A percentile compares a stretch with the other conserved stretches of the same genome.
Conservation (phyloP, 108 stramenopile species). For the Stephanodiscus minutulus region DNA sequence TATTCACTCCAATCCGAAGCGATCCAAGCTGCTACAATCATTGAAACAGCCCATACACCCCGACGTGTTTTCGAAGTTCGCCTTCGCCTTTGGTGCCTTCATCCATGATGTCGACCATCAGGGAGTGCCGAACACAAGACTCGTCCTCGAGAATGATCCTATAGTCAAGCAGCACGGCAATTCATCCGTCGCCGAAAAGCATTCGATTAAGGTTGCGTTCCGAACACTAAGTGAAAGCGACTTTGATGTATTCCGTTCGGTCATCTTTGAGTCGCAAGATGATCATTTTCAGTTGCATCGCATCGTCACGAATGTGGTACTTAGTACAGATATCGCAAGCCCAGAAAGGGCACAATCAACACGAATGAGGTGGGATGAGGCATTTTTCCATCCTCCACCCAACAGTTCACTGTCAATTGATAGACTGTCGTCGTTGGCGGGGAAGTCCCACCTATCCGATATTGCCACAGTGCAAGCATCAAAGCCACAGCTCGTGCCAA, state of each 20-base stretch:
- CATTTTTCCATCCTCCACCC: conserved; percentile 16
- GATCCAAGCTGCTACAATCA: conserved; percentile 11
- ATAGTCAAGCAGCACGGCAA: conserved; percentile 44
- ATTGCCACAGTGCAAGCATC: conserved; percentile 49
- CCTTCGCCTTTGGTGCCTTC: conserved; percentile 52
- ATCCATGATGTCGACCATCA: conserved; percentile 62
- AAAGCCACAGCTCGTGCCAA: conserved; percentile 28
- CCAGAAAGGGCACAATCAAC: conserved; percentile 46
- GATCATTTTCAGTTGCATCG: conserved; percentile 43
- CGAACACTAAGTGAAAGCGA: conserved; percentile 30
- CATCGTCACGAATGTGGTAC: conserved; percentile 39
- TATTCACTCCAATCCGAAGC: conserved; percentile 5
- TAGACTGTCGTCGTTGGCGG: conserved; percentile 33
- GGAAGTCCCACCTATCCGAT: conserved; percentile 10
- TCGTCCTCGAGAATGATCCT: conserved; percentile 58
- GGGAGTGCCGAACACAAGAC: conserved; percentile 60
- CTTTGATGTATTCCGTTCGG: conserved; percentile 32
- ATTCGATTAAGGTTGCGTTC: conserved; percentile 52
- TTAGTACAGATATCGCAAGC: conserved; percentile 48
- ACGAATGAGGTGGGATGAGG: conserved; percentile 42
- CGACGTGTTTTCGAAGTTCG: conserved; percentile 51
- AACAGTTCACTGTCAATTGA: conserved; percentile 7
- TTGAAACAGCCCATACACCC: conserved; percentile 31
- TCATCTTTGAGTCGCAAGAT: conserved; percentile 31
- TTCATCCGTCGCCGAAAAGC: conserved; percentile 57